These are phyloP conservation scores for Aspergillus pseudotamarii DNA, from an alignment of 2,329 filamentous ascomycete genomes.

Conservation along the genomic window DNA sequence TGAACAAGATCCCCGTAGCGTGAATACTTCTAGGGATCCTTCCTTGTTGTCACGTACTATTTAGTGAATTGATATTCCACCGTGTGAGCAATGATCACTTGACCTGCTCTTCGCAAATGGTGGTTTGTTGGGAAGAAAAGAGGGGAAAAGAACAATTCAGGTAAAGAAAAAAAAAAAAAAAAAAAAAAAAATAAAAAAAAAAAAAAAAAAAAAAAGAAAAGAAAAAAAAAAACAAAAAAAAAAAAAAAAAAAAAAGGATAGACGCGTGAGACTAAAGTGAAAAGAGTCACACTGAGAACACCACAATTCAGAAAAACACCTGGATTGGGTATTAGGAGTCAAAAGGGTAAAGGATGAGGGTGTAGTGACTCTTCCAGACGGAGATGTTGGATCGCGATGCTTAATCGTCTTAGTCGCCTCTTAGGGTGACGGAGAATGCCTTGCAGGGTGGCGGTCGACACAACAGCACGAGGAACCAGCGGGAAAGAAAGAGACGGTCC, in stretches of 20 bases:
- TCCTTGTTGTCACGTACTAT: conserved; percentile 25
- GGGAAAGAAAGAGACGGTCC: conserved; percentile 27
- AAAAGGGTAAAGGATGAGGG: conserved; percentile 15
- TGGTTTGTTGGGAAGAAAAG: conserved; percentile 1
- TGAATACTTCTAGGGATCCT: conserved; percentile 12
- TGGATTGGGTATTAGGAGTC: conserved; percentile 6
- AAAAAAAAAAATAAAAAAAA: conserved; percentile 13
- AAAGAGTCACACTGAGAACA: conserved; percentile 9
- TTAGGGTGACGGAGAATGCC: conserved; percentile 40
- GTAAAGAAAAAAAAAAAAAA: conserved; percentile 12
- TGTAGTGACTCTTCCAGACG: conserved; percentile 11
- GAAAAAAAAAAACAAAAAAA: conserved; percentile 13
- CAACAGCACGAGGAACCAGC: conserved; percentile 38
- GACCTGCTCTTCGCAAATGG: not conserved
- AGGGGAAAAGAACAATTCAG: conserved; percentile 11
- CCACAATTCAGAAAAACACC: conserved; percentile 11
- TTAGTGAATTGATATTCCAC: conserved; percentile 14
- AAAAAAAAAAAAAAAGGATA: conserved; percentile 12
- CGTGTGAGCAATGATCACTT: conserved; percentile 4
- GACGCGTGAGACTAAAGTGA: conserved; percentile 16
- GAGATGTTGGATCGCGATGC: conserved; percentile 36
- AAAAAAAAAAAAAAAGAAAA: conserved; percentile 14
- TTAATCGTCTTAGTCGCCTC: conserved; percentile 43
- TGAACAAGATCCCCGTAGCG: conserved; percentile 17
- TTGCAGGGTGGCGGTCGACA: conserved; percentile 41